Evolutionary conservation across 306 rosid genomes (phyloP).

Genomic region (Ceratonia siliqua): DNA sequence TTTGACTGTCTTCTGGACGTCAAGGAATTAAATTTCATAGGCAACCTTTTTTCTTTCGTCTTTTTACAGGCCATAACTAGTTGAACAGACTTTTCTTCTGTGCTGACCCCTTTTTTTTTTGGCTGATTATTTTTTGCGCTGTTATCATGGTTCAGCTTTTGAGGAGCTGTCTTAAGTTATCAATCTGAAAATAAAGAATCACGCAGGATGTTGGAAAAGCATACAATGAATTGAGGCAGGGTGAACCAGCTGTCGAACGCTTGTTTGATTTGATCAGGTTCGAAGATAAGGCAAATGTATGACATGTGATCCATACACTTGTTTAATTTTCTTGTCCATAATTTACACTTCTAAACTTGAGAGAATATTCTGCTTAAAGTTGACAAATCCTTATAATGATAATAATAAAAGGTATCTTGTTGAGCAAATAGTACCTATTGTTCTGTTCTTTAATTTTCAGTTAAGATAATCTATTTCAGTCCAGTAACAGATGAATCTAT

Average conservation of each 20-base stretch:
- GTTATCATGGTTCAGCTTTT: slow-evolving; percentile 47
- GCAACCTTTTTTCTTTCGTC: neutral
- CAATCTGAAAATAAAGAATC: slow-evolving; percentile 61
- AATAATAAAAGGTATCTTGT: neutral
- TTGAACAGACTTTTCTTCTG: neutral
- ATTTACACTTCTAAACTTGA: slow-evolving; percentile 4
- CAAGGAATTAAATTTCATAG: neutral
- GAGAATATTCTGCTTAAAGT: slow-evolving; percentile 15
- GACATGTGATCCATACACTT: slow-evolving; percentile 11
- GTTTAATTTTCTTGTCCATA: neutral
- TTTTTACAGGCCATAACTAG: neutral
- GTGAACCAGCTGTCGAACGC: slow-evolving; percentile 89
- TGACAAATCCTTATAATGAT: neutral
- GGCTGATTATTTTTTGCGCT: slow-evolving; percentile 20
- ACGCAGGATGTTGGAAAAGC: slow-evolving; percentile 87
- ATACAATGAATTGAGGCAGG: slow-evolving; percentile 89
- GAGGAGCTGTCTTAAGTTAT: slow-evolving; percentile 56
- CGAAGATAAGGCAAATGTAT: slow-evolving; percentile 58
- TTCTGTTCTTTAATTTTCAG: slow-evolving; percentile 2
- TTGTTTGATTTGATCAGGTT: slow-evolving; percentile 61
- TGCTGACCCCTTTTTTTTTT: neutral
- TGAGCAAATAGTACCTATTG: slow-evolving; percentile 4
- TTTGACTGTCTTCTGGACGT: neutral
- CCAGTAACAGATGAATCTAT: slow-evolving; percentile 24
- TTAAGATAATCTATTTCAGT: slow-evolving; percentile 20